These are phyloP conservation scores for Diaporthe aspalathi DNA, from an alignment of 2,329 filamentous ascomycete species.

Conservation along the genomic window DNA sequence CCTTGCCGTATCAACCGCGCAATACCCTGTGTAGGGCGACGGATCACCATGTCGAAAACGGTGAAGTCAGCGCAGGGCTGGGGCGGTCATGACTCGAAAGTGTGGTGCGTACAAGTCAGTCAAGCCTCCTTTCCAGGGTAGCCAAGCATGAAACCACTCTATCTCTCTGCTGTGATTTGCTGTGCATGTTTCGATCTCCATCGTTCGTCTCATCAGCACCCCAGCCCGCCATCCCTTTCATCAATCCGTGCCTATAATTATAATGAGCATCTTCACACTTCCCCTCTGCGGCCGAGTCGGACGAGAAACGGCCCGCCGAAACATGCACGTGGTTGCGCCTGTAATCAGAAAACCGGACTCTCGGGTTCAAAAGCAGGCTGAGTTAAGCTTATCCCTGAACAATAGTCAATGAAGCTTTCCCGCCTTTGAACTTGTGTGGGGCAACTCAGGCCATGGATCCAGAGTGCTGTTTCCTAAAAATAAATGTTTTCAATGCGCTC, in stretches of 20 bases:
- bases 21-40: background rate
- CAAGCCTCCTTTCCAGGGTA: slow-evolving; percentile 21
- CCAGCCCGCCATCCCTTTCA: slow-evolving; percentile 21
- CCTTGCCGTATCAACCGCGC: slow-evolving; percentile 22
- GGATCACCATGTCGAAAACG: slow-evolving; percentile 13
- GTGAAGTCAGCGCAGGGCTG: slow-evolving; percentile 21
- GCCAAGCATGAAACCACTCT: slow-evolving; percentile 27
- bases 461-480: background rate
- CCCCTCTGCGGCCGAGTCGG: slow-evolving; percentile 22
- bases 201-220: slow-evolving; percentile 28
- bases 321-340: slow-evolving; percentile 11
- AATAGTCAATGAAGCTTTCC: background rate
- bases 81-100: slow-evolving; percentile 21
- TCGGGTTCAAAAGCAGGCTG: background rate
- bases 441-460: background rate
- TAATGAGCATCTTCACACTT: slow-evolving; percentile 14
- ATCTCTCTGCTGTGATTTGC: slow-evolving; percentile 16
- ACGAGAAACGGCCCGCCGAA: slow-evolving; percentile 15
- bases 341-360: too few relatives aligned
- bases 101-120: slow-evolving; percentile 28
- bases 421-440: slow-evolving; percentile 2
- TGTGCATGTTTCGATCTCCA: slow-evolving; percentile 17
- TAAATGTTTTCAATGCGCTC: background rate
- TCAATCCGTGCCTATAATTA: slow-evolving; percentile 22
- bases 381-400: slow-evolving; percentile 19